Evolutionary conservation across 495 filamentous ascomycete species (phyloP).

Genomic region (Aspergillus baeticus): DNA sequence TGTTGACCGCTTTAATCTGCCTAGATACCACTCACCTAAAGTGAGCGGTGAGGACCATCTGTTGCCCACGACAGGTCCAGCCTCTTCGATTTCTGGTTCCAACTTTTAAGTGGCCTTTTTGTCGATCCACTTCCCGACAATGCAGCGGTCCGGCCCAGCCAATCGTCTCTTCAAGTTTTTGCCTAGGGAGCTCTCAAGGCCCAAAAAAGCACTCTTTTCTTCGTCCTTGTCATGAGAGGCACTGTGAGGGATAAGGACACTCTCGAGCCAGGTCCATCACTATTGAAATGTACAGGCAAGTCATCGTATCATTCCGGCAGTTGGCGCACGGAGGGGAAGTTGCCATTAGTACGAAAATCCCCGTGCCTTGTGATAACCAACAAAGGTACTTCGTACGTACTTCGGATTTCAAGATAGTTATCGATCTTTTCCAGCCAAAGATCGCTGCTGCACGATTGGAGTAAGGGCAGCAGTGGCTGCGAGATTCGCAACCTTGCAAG

Average conservation of each 20-base stretch:
- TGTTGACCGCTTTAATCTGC: conserved; percentile 27
- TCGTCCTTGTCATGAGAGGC: not conserved
- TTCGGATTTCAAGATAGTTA: not conserved
- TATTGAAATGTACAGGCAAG: conserved; percentile 12
- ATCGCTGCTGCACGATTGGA: not conserved
- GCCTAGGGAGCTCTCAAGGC: not conserved
- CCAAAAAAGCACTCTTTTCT: not conserved
- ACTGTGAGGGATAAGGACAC: not conserved
- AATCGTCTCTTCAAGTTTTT: not conserved
- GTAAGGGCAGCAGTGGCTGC: too few species aligned
- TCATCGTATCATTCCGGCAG: conserved; percentile 8
- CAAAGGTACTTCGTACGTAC: conserved; percentile 11
- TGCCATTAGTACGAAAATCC: conserved; percentile 20
- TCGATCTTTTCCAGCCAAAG: conserved; percentile 19
- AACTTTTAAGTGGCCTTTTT: conserved; percentile 6
- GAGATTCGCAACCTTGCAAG: not conserved
- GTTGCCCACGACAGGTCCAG: conserved; percentile 18
- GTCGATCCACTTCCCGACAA: conserved; percentile 25
- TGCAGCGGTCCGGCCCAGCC: conserved; percentile 32
- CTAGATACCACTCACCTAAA: not conserved
- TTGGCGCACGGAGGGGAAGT: conserved; percentile 18
- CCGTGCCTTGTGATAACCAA: not conserved
- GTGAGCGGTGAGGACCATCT: not conserved
- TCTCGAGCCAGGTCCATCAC: conserved; percentile 7
- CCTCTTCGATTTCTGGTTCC: conserved; percentile 15